Base-by-base conservation (phyloP, 371 early-diverging fungal genomes). In the Mucor saturninus region DNA sequence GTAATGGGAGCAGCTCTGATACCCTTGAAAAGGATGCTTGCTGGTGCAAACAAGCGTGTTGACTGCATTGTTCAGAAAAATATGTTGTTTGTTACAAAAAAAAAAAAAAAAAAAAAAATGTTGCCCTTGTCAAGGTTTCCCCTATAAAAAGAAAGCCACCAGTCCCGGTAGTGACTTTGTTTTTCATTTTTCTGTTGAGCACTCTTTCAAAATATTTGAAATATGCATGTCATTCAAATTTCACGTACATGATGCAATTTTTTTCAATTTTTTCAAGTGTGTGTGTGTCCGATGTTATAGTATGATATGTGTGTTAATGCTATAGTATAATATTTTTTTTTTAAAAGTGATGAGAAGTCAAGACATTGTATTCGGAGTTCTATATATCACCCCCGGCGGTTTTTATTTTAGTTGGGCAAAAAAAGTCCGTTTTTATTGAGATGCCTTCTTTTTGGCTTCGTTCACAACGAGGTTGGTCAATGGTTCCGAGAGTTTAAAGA, bases 401-500 rank as follows among this genome's bases (percentile, higher is more conserved):
- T 21, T 21, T 21, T 21, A 21, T 21, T 21, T 21, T 8, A 35
- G 8, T 6, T 35, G 35, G 8, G 8, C 35, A 35, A 35, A 35
- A 35, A 35, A 35, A 35, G 35, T 35, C 35, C 35, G 35, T 21
- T 21, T n/a, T n/a, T 46, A 21, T 46, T 21, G 3, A 13, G 50
- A 37, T 31, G 14, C 59, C 26, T 64, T 54, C 29, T 54, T 49
- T 59, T 70, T 76, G 7, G 76, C 58, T 30, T 57, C 75, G 3
- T 72, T 53, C 4, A 72, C 49, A 15, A 80, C 30, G 38, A 69
- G 71, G 15, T 75, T 54, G 6, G 66, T 58, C 38, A 82, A 62
- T 8, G 79, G 75, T 35, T 79, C 84, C 55, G 84, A 85, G 43
- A 93, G 64, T 58, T 83, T 78, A 30, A 93, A 88, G n/a, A 94